A percentile compares a stretch with the other conserved stretches of the same genome.
Evolutionary conservation across 2,329 filamentous ascomycete genomes (phyloP).

Genomic region (Xylariaceae sp.): DNA sequence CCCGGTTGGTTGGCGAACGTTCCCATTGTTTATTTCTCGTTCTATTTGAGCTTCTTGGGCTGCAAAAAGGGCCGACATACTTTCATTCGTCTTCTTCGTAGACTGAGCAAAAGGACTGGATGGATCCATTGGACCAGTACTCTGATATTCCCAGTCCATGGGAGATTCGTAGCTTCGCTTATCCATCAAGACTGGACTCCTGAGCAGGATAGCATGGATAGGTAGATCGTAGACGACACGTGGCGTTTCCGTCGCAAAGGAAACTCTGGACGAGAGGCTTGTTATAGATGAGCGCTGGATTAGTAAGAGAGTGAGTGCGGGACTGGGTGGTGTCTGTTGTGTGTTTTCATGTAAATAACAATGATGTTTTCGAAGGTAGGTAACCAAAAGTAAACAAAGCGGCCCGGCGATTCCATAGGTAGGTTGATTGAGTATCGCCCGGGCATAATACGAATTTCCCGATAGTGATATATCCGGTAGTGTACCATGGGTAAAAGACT

Average conservation of each 20-base stretch:
- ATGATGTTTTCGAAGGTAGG: no score
- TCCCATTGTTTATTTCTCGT: neutral
- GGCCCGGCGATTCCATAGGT: no score
- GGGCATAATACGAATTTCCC: no score
- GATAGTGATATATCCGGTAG: no score
- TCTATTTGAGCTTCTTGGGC: slow-evolving; percentile 8
- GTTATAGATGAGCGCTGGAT: neutral
- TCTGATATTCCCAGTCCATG: slow-evolving; percentile 64
- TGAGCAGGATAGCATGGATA: neutral
- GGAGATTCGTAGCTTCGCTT: slow-evolving; percentile 53
- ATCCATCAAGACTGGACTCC: slow-evolving; percentile 37
- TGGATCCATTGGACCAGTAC: slow-evolving; percentile 51
- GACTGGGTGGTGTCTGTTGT: no score
- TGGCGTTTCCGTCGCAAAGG: neutral
- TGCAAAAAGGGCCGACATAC: slow-evolving; percentile 32
- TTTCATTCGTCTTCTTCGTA: slow-evolving; percentile 37
- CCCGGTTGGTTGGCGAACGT: slow-evolving; percentile 25
- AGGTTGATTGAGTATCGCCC: no score
- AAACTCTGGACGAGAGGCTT: neutral
- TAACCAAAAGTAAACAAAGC: no score
- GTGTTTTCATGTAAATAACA: no score
- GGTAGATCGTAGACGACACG: neutral
- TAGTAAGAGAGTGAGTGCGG: neutral
- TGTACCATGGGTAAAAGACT: no score
- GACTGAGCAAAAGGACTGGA: slow-evolving; percentile 57